Percentiles rank a stretch among this genome's conserved stretches.
Conservation (phyloP, 176 grass and related monocot species). For the Lolium perenne region DNA sequence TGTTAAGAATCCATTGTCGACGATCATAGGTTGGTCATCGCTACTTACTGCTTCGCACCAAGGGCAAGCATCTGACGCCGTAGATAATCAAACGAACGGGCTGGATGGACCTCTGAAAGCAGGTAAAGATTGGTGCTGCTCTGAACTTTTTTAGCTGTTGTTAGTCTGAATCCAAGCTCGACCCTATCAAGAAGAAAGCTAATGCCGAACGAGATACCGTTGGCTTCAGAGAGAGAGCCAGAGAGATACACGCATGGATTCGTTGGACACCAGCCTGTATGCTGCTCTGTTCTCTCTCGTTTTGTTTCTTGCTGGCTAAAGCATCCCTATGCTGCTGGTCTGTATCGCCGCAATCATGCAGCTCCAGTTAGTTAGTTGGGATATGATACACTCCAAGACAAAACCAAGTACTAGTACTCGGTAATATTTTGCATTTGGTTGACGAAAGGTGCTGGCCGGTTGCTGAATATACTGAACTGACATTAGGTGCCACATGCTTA, state of each 20-base stretch:
- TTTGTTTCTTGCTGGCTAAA: neutral
- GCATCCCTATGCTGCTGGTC: neutral
- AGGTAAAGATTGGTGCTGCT: no score
- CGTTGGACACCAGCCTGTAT: slow-evolving; percentile 36
- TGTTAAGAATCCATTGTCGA: no score
- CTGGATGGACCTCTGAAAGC: no score
- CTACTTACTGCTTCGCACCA: no score
- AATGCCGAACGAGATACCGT: neutral
- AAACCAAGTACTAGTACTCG: neutral
- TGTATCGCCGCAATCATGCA: neutral
- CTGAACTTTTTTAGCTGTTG: no score
- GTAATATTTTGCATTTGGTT: neutral
- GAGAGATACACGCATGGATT: neutral
- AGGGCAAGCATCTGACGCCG: no score
- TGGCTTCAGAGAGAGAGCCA: neutral
- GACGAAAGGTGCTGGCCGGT: neutral
- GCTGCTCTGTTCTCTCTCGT: neutral
- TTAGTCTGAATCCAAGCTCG: no score
- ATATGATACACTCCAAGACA: neutral
- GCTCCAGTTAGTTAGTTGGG: neutral
- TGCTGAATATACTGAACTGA: neutral
- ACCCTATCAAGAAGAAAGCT: no score
- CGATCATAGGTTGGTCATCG: no score
- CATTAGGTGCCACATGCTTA: neutral
- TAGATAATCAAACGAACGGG: no score